A percentile compares a stretch with the other conserved stretches of the same genome.
These are phyloP conservation scores for Carex pumila DNA, from an alignment of 176 grass and related monocot genomes.

Conservation along the genomic window DNA sequence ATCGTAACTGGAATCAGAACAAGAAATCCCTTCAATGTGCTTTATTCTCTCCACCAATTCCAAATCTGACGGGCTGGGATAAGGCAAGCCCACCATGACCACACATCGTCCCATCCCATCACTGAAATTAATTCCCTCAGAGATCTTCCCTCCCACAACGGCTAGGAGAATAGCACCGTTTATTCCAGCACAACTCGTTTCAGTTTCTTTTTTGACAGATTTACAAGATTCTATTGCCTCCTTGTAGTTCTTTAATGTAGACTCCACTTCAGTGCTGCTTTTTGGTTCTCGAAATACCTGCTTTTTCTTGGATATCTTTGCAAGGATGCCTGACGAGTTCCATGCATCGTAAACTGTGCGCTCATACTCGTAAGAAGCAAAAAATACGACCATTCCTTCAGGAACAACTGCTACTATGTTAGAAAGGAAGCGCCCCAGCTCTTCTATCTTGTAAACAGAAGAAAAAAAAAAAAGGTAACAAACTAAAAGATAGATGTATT, in stretches of 20 bases:
- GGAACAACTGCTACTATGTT: slow-evolving; percentile 74
- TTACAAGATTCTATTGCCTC: slow-evolving; percentile 42
- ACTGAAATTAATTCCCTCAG: slow-evolving; percentile 94
- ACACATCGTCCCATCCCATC: slow-evolving; percentile 93
- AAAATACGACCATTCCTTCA: slow-evolving; percentile 81
- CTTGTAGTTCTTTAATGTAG: slow-evolving; percentile 74
- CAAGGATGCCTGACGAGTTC: slow-evolving; percentile 52
- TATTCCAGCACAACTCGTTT: slow-evolving; percentile 21
- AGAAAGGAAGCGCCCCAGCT: slow-evolving; percentile 74
- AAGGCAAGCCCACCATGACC: slow-evolving; percentile 92
- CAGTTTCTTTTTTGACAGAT: not conserved
- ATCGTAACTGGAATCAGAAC: slow-evolving; percentile 35
- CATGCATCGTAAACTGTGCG: slow-evolving; percentile 74
- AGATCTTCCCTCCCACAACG: slow-evolving; percentile 91
- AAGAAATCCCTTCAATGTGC: slow-evolving; percentile 60
- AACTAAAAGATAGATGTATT: not conserved
- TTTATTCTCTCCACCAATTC: slow-evolving; percentile 89
- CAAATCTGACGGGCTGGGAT: slow-evolving; percentile 80
- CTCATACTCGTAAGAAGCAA: slow-evolving; percentile 84
- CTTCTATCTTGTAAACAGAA: slow-evolving; percentile 56
- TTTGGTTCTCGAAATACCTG: slow-evolving; percentile 75
- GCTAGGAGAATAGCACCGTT: slow-evolving; percentile 82
- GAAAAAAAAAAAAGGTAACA: slow-evolving; percentile 23
- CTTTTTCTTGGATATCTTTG: slow-evolving; percentile 82
- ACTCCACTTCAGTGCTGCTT: slow-evolving; percentile 62